Conservation (phyloP, 805 yeast species). For the Metschnikowia orientalis region DNA sequence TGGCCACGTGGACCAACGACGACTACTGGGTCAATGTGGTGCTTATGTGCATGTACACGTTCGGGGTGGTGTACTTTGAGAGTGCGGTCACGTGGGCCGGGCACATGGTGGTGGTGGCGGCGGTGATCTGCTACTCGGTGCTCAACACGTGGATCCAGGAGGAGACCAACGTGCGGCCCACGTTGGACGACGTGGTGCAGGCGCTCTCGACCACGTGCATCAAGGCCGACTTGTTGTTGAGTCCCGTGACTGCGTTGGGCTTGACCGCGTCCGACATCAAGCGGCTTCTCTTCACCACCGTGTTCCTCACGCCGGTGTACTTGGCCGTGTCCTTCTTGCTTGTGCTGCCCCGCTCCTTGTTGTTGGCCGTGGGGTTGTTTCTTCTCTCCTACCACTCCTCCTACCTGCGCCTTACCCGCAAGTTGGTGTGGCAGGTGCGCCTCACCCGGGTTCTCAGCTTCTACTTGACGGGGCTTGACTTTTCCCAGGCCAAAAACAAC, state of each 20-base stretch:
- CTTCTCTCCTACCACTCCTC: slow-evolving; percentile 81
- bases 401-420: slow-evolving; percentile 78
- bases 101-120: slow-evolving; percentile 64
- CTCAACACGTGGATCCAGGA: slow-evolving; percentile 53
- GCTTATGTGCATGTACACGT: slow-evolving; percentile 49
- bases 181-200: slow-evolving; percentile 81
- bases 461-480: slow-evolving; percentile 83
- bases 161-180: slow-evolving; percentile 64
- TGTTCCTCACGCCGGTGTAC: slow-evolving; percentile 82
- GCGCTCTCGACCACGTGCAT: slow-evolving; percentile 69
- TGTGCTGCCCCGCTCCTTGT: slow-evolving; percentile 63
- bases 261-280: slow-evolving; percentile 75
- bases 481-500: slow-evolving; percentile 43
- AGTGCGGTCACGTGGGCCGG: slow-evolving; percentile 75
- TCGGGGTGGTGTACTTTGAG: slow-evolving; percentile 73
- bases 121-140: slow-evolving; percentile 56
- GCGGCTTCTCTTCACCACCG: slow-evolving; percentile 75
- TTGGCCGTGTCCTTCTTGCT: slow-evolving; percentile 63
- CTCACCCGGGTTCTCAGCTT: slow-evolving; percentile 66
- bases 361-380: slow-evolving; percentile 56
- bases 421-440: slow-evolving; percentile 79
- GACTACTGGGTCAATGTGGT: slow-evolving; percentile 74
- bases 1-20: slow-evolving; percentile 88
- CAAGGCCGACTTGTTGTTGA: slow-evolving; percentile 69
- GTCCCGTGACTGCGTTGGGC: slow-evolving; percentile 75